A percentile compares a stretch with the other conserved stretches of the same genome.
Evolutionary conservation across 352 stramenopile species (phyloP).

Genomic region (Aphanomyces invadans): DNA sequence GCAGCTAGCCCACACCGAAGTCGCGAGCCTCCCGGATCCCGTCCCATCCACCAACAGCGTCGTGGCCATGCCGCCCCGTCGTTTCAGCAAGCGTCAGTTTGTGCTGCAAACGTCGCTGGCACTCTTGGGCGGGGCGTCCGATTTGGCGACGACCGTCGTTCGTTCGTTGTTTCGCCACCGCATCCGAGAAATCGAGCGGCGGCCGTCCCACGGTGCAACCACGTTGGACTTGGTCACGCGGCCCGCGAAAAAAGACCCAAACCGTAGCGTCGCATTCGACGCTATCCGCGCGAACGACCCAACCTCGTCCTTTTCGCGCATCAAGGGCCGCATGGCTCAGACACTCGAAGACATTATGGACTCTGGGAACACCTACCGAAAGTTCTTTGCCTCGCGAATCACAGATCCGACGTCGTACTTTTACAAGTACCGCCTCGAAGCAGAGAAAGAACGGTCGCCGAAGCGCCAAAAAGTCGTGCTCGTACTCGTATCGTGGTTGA

Average conservation of each 20-base stretch:
- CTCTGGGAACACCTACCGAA: slow-evolving; percentile 44
- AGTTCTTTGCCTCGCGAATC: slow-evolving; percentile 75
- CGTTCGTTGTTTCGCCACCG: slow-evolving; percentile 68
- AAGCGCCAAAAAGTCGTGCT: slow-evolving; percentile 53
- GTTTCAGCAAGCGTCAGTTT: slow-evolving; percentile 19
- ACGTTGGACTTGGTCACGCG: slow-evolving; percentile 69
- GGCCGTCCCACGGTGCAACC: slow-evolving; percentile 24
- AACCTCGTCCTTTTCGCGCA: slow-evolving; percentile 69
- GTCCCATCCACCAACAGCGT: slow-evolving; percentile 15
- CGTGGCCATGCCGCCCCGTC: neutral
- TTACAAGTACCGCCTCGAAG: slow-evolving; percentile 84
- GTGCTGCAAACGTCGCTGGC: slow-evolving; percentile 66
- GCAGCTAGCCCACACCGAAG: slow-evolving; percentile 3
- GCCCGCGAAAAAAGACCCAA: slow-evolving; percentile 34
- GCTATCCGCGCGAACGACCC: slow-evolving; percentile 74
- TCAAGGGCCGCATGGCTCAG: slow-evolving; percentile 38
- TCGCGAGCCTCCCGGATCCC: neutral
- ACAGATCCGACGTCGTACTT: slow-evolving; percentile 85
- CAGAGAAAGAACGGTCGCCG: slow-evolving; percentile 50
- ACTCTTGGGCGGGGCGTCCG: slow-evolving; percentile 65
- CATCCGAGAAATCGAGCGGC: slow-evolving; percentile 52
- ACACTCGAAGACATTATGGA: slow-evolving; percentile 78
- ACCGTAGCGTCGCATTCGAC: slow-evolving; percentile 69
- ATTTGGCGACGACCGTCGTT: slow-evolving; percentile 57
- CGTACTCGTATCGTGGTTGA: slow-evolving; percentile 61